A percentile compares a stretch with the other conserved stretches of the same genome.
Evolutionary conservation across 352 stramenopile species (phyloP).

Genomic region (Pseudoperonospora humuli): DNA sequence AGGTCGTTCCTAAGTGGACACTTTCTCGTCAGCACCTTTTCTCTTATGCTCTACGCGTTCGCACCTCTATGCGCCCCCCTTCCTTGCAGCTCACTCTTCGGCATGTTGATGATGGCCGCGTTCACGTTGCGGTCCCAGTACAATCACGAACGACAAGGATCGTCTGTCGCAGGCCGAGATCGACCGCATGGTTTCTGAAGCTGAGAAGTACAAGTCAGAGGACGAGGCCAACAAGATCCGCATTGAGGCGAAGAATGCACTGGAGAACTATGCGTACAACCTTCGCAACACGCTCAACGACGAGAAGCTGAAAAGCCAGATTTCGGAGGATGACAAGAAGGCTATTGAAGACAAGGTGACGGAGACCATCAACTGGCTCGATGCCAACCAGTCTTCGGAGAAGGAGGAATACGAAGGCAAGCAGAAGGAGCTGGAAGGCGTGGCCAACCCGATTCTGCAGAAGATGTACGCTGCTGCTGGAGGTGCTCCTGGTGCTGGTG

Average conservation of each 20-base stretch:
- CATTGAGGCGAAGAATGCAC: conserved; percentile 93
- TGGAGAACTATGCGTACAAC: conserved; percentile 95
- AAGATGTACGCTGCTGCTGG: conserved; percentile 70
- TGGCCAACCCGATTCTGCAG: conserved; percentile 83
- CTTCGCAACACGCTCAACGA: conserved; percentile 90
- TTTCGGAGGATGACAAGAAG: conserved; percentile 87
- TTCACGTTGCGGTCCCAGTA: too few relatives aligned
- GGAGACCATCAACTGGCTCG: conserved; percentile 96
- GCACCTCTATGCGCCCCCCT: too few relatives aligned
- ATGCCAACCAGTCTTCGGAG: conserved; percentile 85
- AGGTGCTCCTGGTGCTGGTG: conserved; percentile 20
- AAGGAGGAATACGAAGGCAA: conserved; percentile 80
- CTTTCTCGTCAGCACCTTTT: too few relatives aligned
- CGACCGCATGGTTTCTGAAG: conserved; percentile 96
- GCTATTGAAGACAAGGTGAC: conserved; percentile 86
- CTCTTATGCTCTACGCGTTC: too few relatives aligned
- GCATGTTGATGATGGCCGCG: too few relatives aligned
- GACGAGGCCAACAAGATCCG: conserved; percentile 94
- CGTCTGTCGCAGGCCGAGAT: conserved; percentile 97
- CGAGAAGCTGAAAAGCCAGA: conserved; percentile 91
- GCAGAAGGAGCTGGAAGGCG: conserved; percentile 85
- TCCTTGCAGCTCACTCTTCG: too few relatives aligned
- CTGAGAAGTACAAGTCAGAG: conserved; percentile 96
- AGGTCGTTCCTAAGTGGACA: too few relatives aligned
- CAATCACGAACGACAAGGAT: conserved; percentile 97